Base-by-base conservation (phyloP, 2,329 filamentous ascomycete genomes). In the Colletotrichum theobromicola region DNA sequence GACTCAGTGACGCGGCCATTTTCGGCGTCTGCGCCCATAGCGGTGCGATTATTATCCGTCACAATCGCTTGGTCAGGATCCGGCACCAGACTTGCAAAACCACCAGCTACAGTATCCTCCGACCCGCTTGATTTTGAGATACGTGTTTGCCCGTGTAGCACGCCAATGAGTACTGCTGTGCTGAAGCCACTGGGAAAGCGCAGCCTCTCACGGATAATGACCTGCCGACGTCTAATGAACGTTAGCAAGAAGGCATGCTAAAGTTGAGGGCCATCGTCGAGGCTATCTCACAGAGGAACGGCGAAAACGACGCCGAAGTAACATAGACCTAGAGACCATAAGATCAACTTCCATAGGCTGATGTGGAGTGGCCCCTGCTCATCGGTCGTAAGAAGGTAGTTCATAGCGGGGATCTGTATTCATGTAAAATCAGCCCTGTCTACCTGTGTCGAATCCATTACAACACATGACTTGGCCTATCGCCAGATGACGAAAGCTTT, bases 291-390 rank as follows among this genome's bases (percentile, higher is more conserved):
- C 88, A 98, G 82, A 1, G 97, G 97, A 16, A 99, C 96, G 1
- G 96, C 97, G 85, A 99, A 98, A 2, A 98, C 93, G 2, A 98
- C 97, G 0, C 97, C 97, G 81, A 99, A 99, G 80, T 98, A 96
- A 82, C 96, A 98, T 18, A 99, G 90, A 0, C 97, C 97, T 68
- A 99, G 83, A 30, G 95, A 94, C 97, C 97, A 99, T 9, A 98
- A 83, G 8, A 98, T 92, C 77, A 98, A 85, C 82, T 95, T 95
- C 87, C 92, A 91, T 46, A 94, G 88, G 42, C 92, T 91, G 58
- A 98, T 85, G 68, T 90, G 87, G 21, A 98, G 84, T 0, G 95
- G 95, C 0, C 95, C 95, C 72, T 93, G 91, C 84, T 99, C 97
- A 21, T 94, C 92, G 2, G 91, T 86, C 67, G 90, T 92, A 66